A percentile compares a stretch with the other conserved stretches of the same genome.
These are phyloP conservation scores for Colletotrichum acutatum DNA, from an alignment of 2,329 filamentous ascomycete genomes.

Conservation along the genomic window DNA sequence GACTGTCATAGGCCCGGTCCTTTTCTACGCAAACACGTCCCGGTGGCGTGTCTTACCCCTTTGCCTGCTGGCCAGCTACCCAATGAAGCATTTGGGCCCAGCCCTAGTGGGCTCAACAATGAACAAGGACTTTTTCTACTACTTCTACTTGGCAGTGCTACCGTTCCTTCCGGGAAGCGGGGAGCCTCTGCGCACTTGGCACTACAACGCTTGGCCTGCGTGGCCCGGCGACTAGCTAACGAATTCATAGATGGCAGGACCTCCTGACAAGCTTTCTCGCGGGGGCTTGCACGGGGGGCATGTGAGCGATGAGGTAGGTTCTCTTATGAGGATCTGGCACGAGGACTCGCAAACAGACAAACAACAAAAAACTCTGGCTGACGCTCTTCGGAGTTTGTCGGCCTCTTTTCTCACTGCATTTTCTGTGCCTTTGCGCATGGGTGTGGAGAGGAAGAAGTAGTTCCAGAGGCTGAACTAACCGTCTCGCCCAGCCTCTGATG, in stretches of 20 bases:
- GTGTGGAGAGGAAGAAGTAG: conserved; percentile 60
- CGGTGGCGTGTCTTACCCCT: background rate
- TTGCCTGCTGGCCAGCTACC: background rate
- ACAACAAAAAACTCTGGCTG: conserved; percentile 14
- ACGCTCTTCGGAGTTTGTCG: conserved; percentile 39
- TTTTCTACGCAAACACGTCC: conserved; percentile 5
- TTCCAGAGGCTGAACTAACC: no score
- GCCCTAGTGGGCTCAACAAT: conserved; percentile 31
- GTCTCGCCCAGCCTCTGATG: no score
- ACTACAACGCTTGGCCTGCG: background rate
- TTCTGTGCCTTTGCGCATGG: conserved; percentile 55
- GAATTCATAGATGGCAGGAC: conserved; percentile 8
- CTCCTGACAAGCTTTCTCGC: conserved; percentile 2
- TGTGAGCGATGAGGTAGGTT: conserved; percentile 11
- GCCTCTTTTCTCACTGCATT: conserved; percentile 64
- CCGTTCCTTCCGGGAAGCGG: conserved; percentile 2
- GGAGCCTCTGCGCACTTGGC: background rate
- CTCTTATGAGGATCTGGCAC: background rate
- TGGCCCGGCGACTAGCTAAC: background rate
- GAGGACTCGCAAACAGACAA: conserved; percentile 35
- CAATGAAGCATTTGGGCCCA: conserved; percentile 13
- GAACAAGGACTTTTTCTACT: conserved; percentile 12
- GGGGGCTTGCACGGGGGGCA: conserved; percentile 2
- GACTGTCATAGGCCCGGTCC: conserved; percentile 21
- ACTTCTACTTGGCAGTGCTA: conserved; percentile 44